Conservation (phyloP, 2,329 filamentous ascomycete genomes). For the Aspergillus pseudoviridinutans region DNA sequence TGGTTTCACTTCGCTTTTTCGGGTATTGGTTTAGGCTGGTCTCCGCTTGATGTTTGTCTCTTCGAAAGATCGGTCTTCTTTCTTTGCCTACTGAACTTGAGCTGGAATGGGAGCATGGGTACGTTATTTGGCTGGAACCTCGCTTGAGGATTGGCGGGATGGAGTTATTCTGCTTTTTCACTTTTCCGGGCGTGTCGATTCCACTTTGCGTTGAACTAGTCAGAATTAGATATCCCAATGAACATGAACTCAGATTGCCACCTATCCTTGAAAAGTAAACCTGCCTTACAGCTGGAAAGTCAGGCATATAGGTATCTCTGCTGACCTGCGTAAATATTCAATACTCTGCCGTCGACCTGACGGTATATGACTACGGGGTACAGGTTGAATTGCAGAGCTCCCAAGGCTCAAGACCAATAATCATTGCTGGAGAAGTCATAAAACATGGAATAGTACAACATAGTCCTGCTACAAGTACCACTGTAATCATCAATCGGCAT, state of each 20-base stretch:
- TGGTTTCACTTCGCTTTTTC: background rate
- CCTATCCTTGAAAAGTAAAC: background rate
- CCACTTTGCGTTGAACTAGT: constrained; percentile 5
- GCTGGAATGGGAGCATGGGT: constrained; percentile 5
- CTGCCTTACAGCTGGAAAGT: background rate
- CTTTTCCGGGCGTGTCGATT: background rate
- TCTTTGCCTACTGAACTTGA: background rate
- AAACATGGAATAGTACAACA: background rate
- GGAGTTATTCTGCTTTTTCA: constrained; percentile 9
- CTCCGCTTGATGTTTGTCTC: constrained; percentile 2
- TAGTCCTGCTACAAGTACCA: constrained; percentile 9
- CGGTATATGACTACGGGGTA: background rate
- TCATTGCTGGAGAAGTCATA: background rate
- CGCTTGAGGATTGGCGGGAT: constrained; percentile 9
- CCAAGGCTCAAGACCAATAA: background rate
- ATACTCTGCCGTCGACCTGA: background rate
- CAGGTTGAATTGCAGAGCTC: background rate
- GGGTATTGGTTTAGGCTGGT: background rate
- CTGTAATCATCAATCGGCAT: background rate
- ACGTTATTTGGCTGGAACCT: constrained; percentile 9
- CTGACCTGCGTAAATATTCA: too few species aligned
- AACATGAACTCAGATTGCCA: constrained; percentile 5
- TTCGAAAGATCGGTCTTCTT: constrained; percentile 1
- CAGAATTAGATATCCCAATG: constrained; percentile 16
- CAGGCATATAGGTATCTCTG: too few species aligned